A percentile compares a stretch with the other conserved stretches of the same genome.
Conservation (phyloP, 202 grass and related monocot species). For the Miscanthus sacchariflorus region DNA sequence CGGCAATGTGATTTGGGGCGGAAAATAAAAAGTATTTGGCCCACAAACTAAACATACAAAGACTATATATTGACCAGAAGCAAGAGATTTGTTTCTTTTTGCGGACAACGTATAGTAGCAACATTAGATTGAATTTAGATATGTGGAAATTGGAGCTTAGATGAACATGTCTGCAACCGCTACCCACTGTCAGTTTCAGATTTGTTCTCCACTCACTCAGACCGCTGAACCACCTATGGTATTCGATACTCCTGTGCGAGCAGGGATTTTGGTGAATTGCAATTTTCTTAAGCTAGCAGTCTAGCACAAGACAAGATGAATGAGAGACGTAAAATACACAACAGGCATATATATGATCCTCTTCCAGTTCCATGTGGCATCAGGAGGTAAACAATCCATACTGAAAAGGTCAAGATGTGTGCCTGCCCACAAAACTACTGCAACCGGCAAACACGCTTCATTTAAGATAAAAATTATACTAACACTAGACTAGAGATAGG, state of each 20-base stretch:
- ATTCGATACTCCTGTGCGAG: neutral
- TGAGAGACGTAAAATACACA: too few relatives aligned
- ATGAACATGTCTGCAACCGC: neutral
- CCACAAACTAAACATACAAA: conserved; percentile 22
- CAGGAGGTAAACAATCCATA: neutral
- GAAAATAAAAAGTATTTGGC: neutral
- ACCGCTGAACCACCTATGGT: neutral
- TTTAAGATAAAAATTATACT: neutral
- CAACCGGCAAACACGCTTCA: too few relatives aligned
- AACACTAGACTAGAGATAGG: neutral
- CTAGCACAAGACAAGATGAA: neutral
- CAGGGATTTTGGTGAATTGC: neutral
- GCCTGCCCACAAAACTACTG: neutral
- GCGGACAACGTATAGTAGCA: neutral
- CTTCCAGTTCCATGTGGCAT: neutral
- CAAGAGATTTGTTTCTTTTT: neutral
- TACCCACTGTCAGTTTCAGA: neutral
- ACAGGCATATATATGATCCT: neutral
- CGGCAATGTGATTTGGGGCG: neutral
- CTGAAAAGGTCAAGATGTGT: neutral
- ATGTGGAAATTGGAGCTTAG: conserved; percentile 10
- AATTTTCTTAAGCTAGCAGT: neutral
- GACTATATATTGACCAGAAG: conserved; percentile 24
- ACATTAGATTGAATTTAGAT: neutral
- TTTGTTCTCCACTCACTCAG: conserved; percentile 4